Evolutionary conservation across 495 filamentous ascomycete species (phyloP).

Genomic region (Xylaria scruposa): DNA sequence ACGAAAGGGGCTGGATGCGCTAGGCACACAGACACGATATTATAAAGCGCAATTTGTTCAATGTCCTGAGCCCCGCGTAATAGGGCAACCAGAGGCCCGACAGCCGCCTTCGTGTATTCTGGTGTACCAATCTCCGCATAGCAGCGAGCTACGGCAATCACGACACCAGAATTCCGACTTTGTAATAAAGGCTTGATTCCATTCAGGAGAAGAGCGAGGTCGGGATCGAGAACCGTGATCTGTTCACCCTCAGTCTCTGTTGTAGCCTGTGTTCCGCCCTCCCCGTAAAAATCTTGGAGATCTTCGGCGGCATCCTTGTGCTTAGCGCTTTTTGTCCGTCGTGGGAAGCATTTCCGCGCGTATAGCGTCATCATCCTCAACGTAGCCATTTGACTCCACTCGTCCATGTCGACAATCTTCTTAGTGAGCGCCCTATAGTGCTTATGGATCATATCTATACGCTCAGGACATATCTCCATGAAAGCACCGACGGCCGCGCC

Average conservation of each 20-base stretch:
- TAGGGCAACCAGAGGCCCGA: constrained; percentile 85
- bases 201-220: constrained; percentile 82
- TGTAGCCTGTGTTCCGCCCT: constrained; percentile 50
- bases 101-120: constrained; percentile 70
- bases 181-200: constrained; percentile 83
- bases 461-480: constrained; percentile 84
- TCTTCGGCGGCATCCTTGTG: constrained; percentile 45
- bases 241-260: constrained; percentile 61
- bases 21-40: constrained; percentile 89
- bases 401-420: constrained; percentile 98
- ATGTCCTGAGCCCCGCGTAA: constrained; percentile 85
- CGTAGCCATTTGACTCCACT: constrained; percentile 91
- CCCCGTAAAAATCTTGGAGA: constrained; percentile 78
- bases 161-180: constrained; percentile 90
- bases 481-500: constrained; percentile 91
- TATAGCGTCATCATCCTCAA: constrained; percentile 83
- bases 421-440: constrained; percentile 83
- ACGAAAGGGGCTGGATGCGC: constrained; percentile 76
- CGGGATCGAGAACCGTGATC: constrained; percentile 72
- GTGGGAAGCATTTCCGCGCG: constrained; percentile 86
- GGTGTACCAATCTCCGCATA: constrained; percentile 82
- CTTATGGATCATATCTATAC: constrained; percentile 86
- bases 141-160: constrained; percentile 83
- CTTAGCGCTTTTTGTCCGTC: constrained; percentile 62
- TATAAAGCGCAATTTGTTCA: constrained; percentile 86